These are phyloP conservation scores for Aspergillus ochraceoroseus DNA, from an alignment of 2,329 filamentous ascomycete genomes.

Conservation along the genomic window DNA sequence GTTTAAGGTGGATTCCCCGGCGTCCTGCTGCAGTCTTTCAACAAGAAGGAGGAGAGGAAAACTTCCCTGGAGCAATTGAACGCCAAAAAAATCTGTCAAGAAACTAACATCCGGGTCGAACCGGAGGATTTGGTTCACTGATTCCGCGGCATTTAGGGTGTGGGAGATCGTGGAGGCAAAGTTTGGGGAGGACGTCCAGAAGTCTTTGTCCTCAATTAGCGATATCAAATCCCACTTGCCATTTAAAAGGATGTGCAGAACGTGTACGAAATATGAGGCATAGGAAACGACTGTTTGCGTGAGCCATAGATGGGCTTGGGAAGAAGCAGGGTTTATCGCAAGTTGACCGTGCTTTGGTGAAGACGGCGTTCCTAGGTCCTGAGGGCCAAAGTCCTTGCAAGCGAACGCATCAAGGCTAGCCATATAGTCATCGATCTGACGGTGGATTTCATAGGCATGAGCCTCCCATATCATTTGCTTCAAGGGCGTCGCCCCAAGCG, in stretches of 20 bases:
- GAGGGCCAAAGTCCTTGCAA: slow-evolving; percentile 22
- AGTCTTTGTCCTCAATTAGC: slow-evolving; percentile 48
- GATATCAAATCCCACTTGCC: slow-evolving; percentile 50
- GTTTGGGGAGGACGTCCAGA: slow-evolving; percentile 47
- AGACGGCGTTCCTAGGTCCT: slow-evolving; percentile 40
- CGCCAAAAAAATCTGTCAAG: slow-evolving; percentile 52
- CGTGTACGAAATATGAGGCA: slow-evolving; percentile 47
- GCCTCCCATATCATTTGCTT: slow-evolving; percentile 73
- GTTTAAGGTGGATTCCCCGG: slow-evolving; percentile 45
- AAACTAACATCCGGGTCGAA: slow-evolving; percentile 50
- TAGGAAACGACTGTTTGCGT: slow-evolving; percentile 63
- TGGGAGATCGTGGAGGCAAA: slow-evolving; percentile 48
- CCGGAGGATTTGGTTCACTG: slow-evolving; percentile 45
- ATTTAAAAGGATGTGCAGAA: slow-evolving; percentile 47
- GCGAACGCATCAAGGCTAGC: slow-evolving; percentile 58
- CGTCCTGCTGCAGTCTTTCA: slow-evolving; percentile 48
- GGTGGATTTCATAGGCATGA: slow-evolving; percentile 69
- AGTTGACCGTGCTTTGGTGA: slow-evolving; percentile 53
- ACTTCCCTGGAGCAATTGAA: slow-evolving; percentile 51
- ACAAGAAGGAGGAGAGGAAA: slow-evolving; percentile 50
- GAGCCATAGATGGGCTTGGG: slow-evolving; percentile 48
- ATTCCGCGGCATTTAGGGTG: slow-evolving; percentile 47
- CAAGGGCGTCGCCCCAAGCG: slow-evolving; percentile 42
- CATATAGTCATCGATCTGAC: slow-evolving; percentile 75
- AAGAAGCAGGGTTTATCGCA: slow-evolving; percentile 36